phyloP scores from a whole-genome alignment of 768 basidiomycete species.

The Phylloporus rhodoxanthus region DNA sequence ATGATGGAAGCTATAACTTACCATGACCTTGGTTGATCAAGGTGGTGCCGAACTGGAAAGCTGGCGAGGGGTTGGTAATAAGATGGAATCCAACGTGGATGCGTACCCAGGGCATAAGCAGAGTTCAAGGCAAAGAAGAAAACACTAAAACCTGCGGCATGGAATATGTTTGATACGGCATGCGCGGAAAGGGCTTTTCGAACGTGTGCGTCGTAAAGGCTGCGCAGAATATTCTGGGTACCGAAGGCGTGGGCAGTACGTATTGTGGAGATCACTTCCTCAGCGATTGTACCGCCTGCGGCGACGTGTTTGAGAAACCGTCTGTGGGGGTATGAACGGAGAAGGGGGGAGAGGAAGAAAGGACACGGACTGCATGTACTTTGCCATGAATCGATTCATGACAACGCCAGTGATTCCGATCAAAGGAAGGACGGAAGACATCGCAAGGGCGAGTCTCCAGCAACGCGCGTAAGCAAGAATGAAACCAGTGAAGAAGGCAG shows the following conservation, averaged over 20 bases:
- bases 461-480: slow-evolving; percentile 58
- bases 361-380: slow-evolving; percentile 58
- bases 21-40: slow-evolving; percentile 61
- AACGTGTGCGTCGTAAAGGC: slow-evolving; percentile 62
- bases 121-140: slow-evolving; percentile 86
- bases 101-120: slow-evolving; percentile 60
- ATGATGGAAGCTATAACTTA: slow-evolving; percentile 20
- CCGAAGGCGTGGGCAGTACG: slow-evolving; percentile 92
- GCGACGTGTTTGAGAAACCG: slow-evolving; percentile 70
- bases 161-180: slow-evolving; percentile 52
- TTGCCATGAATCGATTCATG: slow-evolving; percentile 64
- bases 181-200: slow-evolving; percentile 47
- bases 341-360: neutral
- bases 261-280: slow-evolving; percentile 88
- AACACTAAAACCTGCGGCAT: slow-evolving; percentile 55
- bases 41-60: slow-evolving; percentile 87
- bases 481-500: slow-evolving; percentile 78
- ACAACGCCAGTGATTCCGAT: slow-evolving; percentile 67
- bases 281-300: slow-evolving; percentile 72
- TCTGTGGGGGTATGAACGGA: slow-evolving; percentile 30
- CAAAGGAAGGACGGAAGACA: slow-evolving; percentile 78
- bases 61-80: slow-evolving; percentile 31
- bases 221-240: slow-evolving; percentile 57
- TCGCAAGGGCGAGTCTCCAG: slow-evolving; percentile 81
- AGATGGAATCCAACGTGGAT: neutral